A percentile compares a stretch with the other conserved stretches of the same genome.
Conservation (phyloP, 129 eudicot species). For the Ambrosia trifida region DNA sequence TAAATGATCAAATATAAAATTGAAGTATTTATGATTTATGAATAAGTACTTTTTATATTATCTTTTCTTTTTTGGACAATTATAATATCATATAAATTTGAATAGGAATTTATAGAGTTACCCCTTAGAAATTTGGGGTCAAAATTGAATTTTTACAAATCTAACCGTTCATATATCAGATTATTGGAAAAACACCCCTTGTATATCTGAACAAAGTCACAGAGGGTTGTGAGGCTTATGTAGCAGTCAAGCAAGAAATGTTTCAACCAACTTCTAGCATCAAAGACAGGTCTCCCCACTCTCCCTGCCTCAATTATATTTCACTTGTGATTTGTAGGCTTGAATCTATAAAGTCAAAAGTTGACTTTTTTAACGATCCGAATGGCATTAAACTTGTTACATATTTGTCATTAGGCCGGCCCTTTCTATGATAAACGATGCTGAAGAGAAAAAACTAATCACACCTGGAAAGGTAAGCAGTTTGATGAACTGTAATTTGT, state of each 20-base stretch:
- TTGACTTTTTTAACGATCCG: background rate
- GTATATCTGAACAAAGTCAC: conserved; percentile 90
- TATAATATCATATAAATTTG: too few species aligned
- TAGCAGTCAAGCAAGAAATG: conserved; percentile 98
- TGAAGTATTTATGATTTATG: too few species aligned
- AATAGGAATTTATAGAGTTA: too few species aligned
- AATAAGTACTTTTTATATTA: too few species aligned
- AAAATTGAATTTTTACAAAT: background rate
- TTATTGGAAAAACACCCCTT: conserved; percentile 87
- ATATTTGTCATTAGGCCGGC: conserved; percentile 63
- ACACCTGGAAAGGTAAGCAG: conserved; percentile 72
- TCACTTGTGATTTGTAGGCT: background rate
- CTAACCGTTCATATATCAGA: conserved; percentile 45
- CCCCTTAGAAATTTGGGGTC: background rate
- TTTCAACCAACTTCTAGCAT: conserved; percentile 95
- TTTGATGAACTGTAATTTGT: background rate
- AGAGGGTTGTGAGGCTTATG: conserved; percentile 93
- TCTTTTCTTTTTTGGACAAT: too few species aligned
- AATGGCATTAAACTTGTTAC: background rate
- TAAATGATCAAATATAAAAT: too few species aligned
- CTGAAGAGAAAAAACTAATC: conserved; percentile 77
- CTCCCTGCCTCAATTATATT: too few species aligned
- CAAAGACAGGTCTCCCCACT: conserved; percentile 72
- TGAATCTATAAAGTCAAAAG: background rate
- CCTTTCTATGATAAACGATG: conserved; percentile 71